Evolutionary conservation across 306 rosid genomes (phyloP), one percentile per base, ranked within the genome.

Genomic region (Vigna angularis): DNA sequence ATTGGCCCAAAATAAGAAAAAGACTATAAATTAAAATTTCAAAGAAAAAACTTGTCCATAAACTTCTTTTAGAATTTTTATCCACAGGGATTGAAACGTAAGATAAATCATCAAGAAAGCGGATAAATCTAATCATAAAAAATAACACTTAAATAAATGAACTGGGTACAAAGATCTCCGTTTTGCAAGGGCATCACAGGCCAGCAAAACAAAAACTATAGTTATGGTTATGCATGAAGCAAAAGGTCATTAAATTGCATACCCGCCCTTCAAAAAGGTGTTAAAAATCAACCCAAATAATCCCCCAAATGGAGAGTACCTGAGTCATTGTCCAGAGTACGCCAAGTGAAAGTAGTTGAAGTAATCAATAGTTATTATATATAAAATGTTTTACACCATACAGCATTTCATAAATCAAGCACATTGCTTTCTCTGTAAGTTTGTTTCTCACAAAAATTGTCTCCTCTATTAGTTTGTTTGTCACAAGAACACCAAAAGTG

Each of bases 81-180:
- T 24, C 42, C 72, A 49, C 20, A 13, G 38, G 38, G 32, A 32
- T 64, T 65, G 59, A 73, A 56, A 81, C 48, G 48, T 36, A 9
- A n/a, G 32, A 75, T 44, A 63, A 48, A 75, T 18, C 62, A 70
- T 50, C 44, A 68, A 50, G 81, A 62, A 26, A 42, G 36, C 26
- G 18, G 9, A 55, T 57, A 56, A 24, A 68, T 26, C 49, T 49
- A 61, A 42, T 40, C 50, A 22, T 66, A 52, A 66, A 47, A 1
- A 52, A 69, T 30, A 51, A 16, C 61, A 70, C 9, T 51, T 63
- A 7, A 51, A 62, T 63, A 61, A 50, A 72, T 22, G 48, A 71
- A 22, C 72, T 38, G 9, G 34, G 56, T 3, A 63, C 78, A 26
- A 6, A 16, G 8, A 52, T 64, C 73, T 73, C 61, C 15, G 2